Conservation (phyloP, 495 filamentous ascomycete species). For the Penicillium canariense region DNA sequence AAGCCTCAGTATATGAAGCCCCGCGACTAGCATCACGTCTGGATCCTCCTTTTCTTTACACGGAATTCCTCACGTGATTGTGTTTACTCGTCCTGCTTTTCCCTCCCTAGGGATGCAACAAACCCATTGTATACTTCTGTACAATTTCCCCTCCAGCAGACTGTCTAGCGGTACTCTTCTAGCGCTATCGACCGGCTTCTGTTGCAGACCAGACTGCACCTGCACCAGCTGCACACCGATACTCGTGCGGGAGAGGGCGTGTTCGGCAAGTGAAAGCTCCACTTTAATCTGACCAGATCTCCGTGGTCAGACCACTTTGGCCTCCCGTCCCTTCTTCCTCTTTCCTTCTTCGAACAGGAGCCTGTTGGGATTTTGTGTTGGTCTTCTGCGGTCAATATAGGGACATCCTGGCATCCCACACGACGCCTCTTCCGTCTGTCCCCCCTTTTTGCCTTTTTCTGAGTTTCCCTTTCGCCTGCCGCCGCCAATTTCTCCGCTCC, state of each 20-base stretch:
- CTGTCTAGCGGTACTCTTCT: background rate
- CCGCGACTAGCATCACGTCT: too few relatives aligned
- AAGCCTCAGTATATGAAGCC: too few relatives aligned
- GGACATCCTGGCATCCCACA: background rate
- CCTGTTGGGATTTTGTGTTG: background rate
- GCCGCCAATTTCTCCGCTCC: slow-evolving; percentile 6
- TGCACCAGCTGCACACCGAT: background rate
- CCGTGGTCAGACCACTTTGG: slow-evolving; percentile 27
- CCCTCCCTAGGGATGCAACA: too few relatives aligned
- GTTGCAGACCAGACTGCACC: background rate
- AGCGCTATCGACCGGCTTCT: background rate
- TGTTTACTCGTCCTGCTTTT: too few relatives aligned
- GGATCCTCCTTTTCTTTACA: slow-evolving; percentile 7
- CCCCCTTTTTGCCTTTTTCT: background rate
- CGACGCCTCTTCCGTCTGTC: background rate
- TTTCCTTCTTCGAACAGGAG: background rate
- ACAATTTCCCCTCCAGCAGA: background rate
- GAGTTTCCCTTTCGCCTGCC: slow-evolving; percentile 8
- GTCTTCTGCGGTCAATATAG: background rate
- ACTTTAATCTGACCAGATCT: slow-evolving; percentile 19
- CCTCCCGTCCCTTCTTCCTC: slow-evolving; percentile 20
- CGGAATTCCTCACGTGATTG: too few relatives aligned
- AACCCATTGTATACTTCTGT: background rate
- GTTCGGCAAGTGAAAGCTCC: slow-evolving; percentile 18
- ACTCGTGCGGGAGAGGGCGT: background rate